Evolutionary conservation across 768 basidiomycete genomes (phyloP).

Genomic region (Grammothele lineata): DNA sequence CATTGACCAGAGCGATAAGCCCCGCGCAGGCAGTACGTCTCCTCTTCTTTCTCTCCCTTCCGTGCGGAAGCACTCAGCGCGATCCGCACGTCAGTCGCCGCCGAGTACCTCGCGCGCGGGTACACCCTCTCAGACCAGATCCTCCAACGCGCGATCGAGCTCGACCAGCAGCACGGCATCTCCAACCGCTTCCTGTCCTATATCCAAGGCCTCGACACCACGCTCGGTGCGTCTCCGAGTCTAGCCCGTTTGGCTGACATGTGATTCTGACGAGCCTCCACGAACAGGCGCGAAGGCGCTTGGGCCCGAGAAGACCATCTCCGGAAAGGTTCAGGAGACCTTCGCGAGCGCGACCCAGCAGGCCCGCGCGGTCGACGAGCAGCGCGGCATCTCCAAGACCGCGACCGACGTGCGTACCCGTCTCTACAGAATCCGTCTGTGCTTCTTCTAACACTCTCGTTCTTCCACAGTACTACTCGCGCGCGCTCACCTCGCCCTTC

Average conservation of each 20-base stretch:
- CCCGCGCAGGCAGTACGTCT: conserved; percentile 71
- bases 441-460: neutral
- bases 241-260: neutral
- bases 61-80: neutral
- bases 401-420: conserved; percentile 55
- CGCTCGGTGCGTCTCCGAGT: conserved; percentile 42
- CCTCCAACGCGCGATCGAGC: conserved; percentile 73
- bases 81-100: conserved; percentile 54
- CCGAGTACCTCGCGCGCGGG: conserved; percentile 91
- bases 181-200: conserved; percentile 80
- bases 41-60: neutral
- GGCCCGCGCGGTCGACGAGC: conserved; percentile 73
- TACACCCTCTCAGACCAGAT: conserved; percentile 76
- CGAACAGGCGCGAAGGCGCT: conserved; percentile 44
- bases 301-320: conserved; percentile 79
- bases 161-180: conserved; percentile 85
- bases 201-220: conserved; percentile 66
- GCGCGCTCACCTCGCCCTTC: conserved; percentile 68
- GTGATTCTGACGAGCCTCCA: neutral
- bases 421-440: neutral
- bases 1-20: conserved; percentile 88
- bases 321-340: conserved; percentile 64
- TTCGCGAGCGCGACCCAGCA: conserved; percentile 62
- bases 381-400: conserved; percentile 68
- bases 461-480: conserved; percentile 62